These are phyloP conservation scores for Populus alba DNA, from an alignment of 345 rosid species.

Conservation along the genomic window DNA sequence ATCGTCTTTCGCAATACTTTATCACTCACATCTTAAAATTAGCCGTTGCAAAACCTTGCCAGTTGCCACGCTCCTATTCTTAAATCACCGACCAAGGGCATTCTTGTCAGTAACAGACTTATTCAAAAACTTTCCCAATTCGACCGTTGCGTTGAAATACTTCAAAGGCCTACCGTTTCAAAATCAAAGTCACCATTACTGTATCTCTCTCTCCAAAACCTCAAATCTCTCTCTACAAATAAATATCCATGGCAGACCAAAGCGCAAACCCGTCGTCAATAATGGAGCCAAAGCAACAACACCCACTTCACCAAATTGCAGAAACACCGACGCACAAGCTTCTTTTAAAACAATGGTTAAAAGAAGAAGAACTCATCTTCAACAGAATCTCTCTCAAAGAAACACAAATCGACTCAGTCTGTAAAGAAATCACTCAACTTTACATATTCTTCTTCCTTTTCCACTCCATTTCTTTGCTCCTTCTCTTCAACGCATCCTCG, in stretches of 20 bases:
- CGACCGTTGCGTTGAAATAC: constrained; percentile 29
- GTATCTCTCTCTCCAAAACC: constrained; percentile 1
- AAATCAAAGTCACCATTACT: constrained; percentile 2
- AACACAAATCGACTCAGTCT: constrained; percentile 68
- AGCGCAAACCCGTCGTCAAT: constrained; percentile 43
- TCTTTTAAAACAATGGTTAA: constrained; percentile 91
- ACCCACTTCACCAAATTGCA: constrained; percentile 90
- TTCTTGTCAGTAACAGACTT: background rate
- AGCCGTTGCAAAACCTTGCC: no score
- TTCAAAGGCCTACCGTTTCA: constrained; percentile 3
- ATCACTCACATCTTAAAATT: no score
- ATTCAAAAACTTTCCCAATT: constrained; percentile 2
- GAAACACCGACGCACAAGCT: constrained; percentile 91
- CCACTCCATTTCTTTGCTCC: constrained; percentile 67
- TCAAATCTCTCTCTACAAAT: background rate
- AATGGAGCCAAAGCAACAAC: constrained; percentile 47
- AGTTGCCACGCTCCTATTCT: background rate
- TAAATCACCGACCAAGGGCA: background rate
- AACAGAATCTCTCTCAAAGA: constrained; percentile 71
- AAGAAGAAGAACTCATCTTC: constrained; percentile 85
- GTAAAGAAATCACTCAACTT: constrained; percentile 72
- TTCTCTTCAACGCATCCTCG: constrained; percentile 72
- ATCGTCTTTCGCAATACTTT: no score
- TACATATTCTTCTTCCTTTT: constrained; percentile 87
- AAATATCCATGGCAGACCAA: constrained; percentile 43